A percentile compares a stretch with the other conserved stretches of the same genome.
Evolutionary conservation across 2,329 filamentous ascomycete genomes (phyloP).

Genomic region (Ophioceras dolichostomum): DNA sequence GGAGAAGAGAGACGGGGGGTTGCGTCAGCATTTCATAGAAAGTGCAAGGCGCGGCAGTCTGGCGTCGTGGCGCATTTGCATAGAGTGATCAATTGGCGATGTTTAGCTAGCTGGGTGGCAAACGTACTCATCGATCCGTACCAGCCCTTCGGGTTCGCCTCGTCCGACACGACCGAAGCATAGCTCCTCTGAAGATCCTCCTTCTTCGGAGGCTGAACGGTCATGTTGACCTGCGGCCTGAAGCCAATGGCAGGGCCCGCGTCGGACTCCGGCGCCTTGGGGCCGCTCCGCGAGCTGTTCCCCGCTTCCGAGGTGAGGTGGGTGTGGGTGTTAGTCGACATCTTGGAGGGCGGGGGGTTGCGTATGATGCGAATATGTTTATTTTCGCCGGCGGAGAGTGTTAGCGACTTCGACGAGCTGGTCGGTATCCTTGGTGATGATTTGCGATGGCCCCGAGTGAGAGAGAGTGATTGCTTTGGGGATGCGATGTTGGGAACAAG

Average conservation of each 20-base stretch:
- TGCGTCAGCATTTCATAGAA: neutral
- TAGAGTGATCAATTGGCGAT: neutral
- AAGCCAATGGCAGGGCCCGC: conserved; percentile 23
- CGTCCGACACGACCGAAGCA: conserved; percentile 50
- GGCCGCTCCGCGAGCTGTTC: neutral
- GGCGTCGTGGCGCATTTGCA: conserved; percentile 2
- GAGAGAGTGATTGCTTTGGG: too few species aligned
- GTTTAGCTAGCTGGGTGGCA: too few species aligned
- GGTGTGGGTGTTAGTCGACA: neutral
- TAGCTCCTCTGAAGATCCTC: conserved; percentile 81
- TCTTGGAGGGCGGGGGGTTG: too few species aligned
- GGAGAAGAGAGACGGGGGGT: neutral
- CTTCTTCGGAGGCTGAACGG: conserved; percentile 65
- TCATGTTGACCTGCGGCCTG: conserved; percentile 42
- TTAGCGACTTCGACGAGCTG: too few species aligned
- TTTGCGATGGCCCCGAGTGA: too few species aligned
- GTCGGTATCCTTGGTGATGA: too few species aligned
- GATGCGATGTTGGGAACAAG: too few species aligned
- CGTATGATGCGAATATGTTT: too few species aligned
- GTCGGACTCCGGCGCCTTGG: conserved; percentile 8
- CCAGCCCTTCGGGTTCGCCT: conserved; percentile 69
- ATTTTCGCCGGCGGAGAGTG: too few species aligned
- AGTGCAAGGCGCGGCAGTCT: neutral
- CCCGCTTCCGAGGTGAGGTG: neutral
- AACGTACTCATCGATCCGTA: conserved; percentile 77